Evolutionary conservation across 1,284 basidiomycete species (phyloP), one percentile per base, ranked within the genome.

Genomic region (Cryptococcus hybrid): DNA sequence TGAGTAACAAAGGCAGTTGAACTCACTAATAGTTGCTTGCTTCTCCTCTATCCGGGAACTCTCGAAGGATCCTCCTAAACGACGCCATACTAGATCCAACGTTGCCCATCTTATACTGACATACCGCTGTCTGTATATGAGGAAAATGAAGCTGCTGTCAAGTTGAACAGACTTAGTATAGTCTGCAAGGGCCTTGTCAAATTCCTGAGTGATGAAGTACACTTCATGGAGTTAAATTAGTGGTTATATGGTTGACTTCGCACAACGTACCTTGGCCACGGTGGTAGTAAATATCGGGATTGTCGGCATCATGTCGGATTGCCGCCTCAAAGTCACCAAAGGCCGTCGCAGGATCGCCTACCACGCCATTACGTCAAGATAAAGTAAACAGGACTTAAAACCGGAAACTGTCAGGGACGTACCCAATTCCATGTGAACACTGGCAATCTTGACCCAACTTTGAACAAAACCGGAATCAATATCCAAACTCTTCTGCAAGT

Each of bases 221-320:
- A 99, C 96, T 90, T 61, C 5, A 56, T 40, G 43, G 50, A 39
- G 47, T 37, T 12, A 53, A 34, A 15, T n/a, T 12, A 35, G 11
- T 12, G 13, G 38, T 15, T 30, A 15, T 24, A 40, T 24, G 47
- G n/a, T 8, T 5, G 12, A 24, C 9, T 48, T 30, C 39, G 54
- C 51, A 35, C 7, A 48, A 72, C 81, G 56, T 52, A 88, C 89
- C 89, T 82, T 99, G 96, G 40, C 95, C 96, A 66, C 95, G 91
- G 79, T 99, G 96, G 80, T 99, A 99, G 82, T 93, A 99, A 61
- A 97, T 93, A 78, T 99, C 96, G 0, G 95, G 88, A 79, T 99
- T 93, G 52, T 87, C 80, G 5, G 88, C 77, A 71, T 98, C 87
- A 65, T 89, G 84, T 73, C 84, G 82, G 70, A 94, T 88, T 1